Base-by-base conservation (phyloP, 805 yeast species). In the Pichia cephalocereana region DNA sequence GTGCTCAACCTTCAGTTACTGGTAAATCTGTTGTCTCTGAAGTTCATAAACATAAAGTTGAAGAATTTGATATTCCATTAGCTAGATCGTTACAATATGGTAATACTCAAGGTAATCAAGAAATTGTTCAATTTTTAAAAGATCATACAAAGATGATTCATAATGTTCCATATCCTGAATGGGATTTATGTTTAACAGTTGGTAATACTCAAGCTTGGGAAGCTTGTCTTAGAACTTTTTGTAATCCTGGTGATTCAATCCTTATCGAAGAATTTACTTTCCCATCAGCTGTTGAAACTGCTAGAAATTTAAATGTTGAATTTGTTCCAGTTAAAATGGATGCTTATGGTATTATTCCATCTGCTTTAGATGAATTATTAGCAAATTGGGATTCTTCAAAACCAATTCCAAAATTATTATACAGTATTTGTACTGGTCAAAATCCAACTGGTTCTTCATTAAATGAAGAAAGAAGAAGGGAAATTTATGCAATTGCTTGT, bases 171-270 rank as follows among this genome's bases (percentile, higher is more conserved):
- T 79, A 81, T 66, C 65, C 71, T 27, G 83, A 85, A 62, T 91
- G 97, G 96, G 84, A 77, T 56, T 64, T 79, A 38, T 67, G 86
- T 44, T 65, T 80, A 54, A 75, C 89, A 41, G 76, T 82, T 31
- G 99, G 99, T 57, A 91, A 89, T 75, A 91, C 98, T 31, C 88
- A 86, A 67, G 77, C 88, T 6, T 87, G 96, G 95, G 97, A 90
- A 59, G 80, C 95, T 10, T 74, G 82, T 34, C 74, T 91, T 63
- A 71, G 80, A 64, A 77, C 80, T 10, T 77, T 76, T 60, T 66
- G 69, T 54, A 68, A 74, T 49, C 65, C 76, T 40, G 83, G 86
- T 17, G 89, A 85, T 46, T 70, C 82, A 31, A 72, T 87, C 40
- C 70, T 87, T 50, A 85, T 82, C 15, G 96, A 87, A 63, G 87